Conservation (phyloP, 225 moss, liverwort and hornwort species). For the Anthoceros angustus region DNA sequence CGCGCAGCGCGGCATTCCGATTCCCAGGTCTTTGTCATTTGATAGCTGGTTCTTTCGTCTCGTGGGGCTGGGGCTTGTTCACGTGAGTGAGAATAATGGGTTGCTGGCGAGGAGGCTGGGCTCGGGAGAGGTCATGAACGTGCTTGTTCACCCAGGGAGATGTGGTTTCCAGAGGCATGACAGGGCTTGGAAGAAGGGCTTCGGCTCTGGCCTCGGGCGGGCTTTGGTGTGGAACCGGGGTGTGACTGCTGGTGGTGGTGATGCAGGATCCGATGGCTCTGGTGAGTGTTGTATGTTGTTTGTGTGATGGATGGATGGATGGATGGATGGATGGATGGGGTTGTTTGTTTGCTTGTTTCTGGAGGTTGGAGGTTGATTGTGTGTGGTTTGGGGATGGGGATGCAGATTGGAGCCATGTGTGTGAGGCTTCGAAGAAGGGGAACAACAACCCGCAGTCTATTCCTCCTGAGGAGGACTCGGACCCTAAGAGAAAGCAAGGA, state of each 20-base stretch:
- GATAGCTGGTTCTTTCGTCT: background rate
- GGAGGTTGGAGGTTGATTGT: background rate
- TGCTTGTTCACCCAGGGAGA: background rate
- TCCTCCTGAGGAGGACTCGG: constrained; percentile 29
- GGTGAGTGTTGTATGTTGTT: background rate
- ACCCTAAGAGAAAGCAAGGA: constrained; percentile 6
- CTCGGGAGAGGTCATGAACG: background rate
- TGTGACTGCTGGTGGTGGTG: background rate
- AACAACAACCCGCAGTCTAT: constrained; percentile 20
- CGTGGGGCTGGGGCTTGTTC: background rate
- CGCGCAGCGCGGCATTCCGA: too few relatives aligned
- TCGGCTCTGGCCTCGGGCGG: background rate
- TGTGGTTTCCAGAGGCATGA: background rate
- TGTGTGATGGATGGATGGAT: background rate
- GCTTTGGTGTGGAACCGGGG: background rate
- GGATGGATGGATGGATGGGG: too few relatives aligned
- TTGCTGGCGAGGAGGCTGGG: background rate
- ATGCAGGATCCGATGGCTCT: background rate
- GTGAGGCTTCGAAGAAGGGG: constrained; percentile 12
- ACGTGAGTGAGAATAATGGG: background rate
- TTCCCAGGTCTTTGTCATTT: too few relatives aligned
- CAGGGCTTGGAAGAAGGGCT: background rate
- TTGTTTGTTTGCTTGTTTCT: too few relatives aligned
- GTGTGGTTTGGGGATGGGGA: background rate
- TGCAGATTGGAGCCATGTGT: constrained; percentile 11